Conservation (phyloP, 345 rosid genomes). For the Lepidium africanum region DNA sequence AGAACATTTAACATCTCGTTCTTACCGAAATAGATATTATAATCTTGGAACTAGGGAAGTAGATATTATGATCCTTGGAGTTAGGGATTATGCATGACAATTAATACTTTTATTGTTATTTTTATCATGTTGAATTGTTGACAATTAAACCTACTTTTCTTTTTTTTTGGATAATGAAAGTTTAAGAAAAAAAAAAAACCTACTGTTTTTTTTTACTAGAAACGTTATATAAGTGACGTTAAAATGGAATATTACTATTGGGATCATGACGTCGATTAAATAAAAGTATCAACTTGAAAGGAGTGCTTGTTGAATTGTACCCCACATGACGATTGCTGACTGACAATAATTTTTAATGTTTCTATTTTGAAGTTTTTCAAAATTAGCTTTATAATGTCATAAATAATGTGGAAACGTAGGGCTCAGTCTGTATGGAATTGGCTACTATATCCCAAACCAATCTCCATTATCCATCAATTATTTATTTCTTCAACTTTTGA, state of each 20-base stretch:
- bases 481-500: neutral
- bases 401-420: slow-evolving; percentile 15
- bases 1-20: too few relatives aligned
- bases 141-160: too few relatives aligned
- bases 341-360: slow-evolving; percentile 1
- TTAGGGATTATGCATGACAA: too few relatives aligned
- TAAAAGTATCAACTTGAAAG: slow-evolving; percentile 18
- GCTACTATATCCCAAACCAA: slow-evolving; percentile 8
- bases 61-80: too few relatives aligned
- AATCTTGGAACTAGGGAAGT: too few relatives aligned
- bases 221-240: neutral
- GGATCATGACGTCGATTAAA: slow-evolving; percentile 6
- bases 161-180: too few relatives aligned
- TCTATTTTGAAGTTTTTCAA: neutral
- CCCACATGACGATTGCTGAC: slow-evolving; percentile 23
- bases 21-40: too few relatives aligned
- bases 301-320: slow-evolving; percentile 1
- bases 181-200: too few relatives aligned
- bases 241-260: neutral
- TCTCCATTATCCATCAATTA: slow-evolving; percentile 5
- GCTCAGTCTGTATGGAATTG: slow-evolving; percentile 12
- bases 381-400: neutral
- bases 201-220: too few relatives aligned
- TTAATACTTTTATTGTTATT: too few relatives aligned
- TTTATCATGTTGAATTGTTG: too few relatives aligned